These are phyloP conservation scores for Nemania sp. DNA, from an alignment of 2,329 filamentous ascomycete species.

Conservation along the genomic window DNA sequence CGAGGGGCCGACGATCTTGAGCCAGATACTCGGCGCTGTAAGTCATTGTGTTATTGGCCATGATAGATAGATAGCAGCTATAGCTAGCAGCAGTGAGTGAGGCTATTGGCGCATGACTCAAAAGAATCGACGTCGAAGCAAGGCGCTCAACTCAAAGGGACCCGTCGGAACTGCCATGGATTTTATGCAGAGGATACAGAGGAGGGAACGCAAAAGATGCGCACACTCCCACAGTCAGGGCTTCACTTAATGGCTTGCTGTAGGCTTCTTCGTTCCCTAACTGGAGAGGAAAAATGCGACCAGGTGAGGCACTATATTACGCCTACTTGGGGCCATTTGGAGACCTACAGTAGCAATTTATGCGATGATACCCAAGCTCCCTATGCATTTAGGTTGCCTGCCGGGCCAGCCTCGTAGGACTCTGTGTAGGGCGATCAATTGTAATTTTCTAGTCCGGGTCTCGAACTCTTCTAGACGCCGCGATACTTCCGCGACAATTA, in stretches of 20 bases:
- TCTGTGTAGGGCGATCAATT: not conserved
- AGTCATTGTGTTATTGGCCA: conserved; percentile 27
- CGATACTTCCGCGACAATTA: not conserved
- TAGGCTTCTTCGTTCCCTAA: conserved; percentile 2
- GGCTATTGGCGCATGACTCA: conserved; percentile 8
- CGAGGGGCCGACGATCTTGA: conserved; percentile 37
- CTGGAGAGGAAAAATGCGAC: conserved; percentile 12
- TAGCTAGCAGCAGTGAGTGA: not conserved
- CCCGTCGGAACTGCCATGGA: not conserved
- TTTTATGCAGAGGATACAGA: not conserved
- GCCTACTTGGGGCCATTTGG: too few relatives aligned
- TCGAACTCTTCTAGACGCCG: not conserved
- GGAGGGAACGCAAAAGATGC: not conserved
- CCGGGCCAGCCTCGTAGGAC: not conserved
- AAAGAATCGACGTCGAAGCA: not conserved
- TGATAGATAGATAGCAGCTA: not conserved
- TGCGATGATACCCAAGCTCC: conserved; percentile 15
- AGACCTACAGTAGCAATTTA: too few relatives aligned
- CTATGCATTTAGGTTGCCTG: not conserved
- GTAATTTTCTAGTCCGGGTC: not conserved
- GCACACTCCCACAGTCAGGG: not conserved
- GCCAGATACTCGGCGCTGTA: conserved; percentile 45
- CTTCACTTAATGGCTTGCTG: not conserved
- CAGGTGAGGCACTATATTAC: conserved; percentile 6
- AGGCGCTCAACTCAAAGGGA: not conserved